Evolutionary conservation across 2,329 filamentous ascomycete genomes (phyloP).

Genomic region (Hymenoscyphus fructigenus): DNA sequence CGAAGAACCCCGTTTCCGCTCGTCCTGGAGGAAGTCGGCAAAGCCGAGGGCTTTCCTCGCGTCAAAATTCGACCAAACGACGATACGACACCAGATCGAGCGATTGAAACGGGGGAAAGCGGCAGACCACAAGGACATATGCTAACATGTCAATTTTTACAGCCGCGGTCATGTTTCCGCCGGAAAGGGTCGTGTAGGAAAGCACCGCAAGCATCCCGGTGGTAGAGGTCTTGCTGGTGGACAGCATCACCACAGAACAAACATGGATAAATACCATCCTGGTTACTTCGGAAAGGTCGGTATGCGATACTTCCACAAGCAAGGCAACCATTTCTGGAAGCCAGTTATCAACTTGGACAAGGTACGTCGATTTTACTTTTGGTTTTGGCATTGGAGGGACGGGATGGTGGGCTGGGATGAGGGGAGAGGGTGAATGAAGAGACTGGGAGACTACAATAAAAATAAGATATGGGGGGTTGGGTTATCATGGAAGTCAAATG

Average conservation of each 20-base stretch:
- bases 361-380: conserved; percentile 50
- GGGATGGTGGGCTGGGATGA: neutral
- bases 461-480: neutral
- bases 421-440: neutral
- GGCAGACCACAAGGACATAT: conserved; percentile 16
- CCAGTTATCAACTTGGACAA: conserved; percentile 99
- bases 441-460: neutral
- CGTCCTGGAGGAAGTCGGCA: conserved; percentile 6
- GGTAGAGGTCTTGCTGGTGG: conserved; percentile 92
- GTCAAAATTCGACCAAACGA: conserved; percentile 4
- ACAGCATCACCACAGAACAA: conserved; percentile 97
- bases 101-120: conserved; percentile 5
- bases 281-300: conserved; percentile 99
- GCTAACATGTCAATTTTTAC: conserved; percentile 37
- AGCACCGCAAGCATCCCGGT: conserved; percentile 92
- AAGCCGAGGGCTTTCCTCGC: neutral
- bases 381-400: conserved; percentile 1
- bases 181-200: conserved; percentile 97
- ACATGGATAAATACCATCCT: conserved; percentile 89
- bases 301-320: conserved; percentile 97
- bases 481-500: conserved; percentile 10
- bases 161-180: conserved; percentile 97
- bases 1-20: neutral
- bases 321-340: conserved; percentile 96
- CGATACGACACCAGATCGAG: conserved; percentile 1